These are phyloP conservation scores for Dipodascus albidus DNA, from an alignment of 805 yeast genomes.

Conservation along the genomic window DNA sequence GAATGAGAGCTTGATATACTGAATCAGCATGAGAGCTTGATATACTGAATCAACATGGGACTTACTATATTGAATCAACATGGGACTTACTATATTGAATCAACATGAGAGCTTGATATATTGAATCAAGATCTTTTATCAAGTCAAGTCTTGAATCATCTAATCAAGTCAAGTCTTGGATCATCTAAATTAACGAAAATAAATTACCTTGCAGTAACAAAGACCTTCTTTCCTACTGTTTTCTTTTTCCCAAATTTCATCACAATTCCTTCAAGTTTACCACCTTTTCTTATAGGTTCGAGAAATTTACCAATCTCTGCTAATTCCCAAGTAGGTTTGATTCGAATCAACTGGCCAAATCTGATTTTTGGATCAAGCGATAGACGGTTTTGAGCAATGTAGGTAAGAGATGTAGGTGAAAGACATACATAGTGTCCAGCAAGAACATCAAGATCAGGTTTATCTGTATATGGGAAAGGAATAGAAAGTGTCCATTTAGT, in stretches of 20 bases:
- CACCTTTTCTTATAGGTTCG: conserved; percentile 41
- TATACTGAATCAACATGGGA: no score
- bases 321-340: conserved; percentile 51
- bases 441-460: conserved; percentile 43
- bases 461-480: conserved; percentile 41
- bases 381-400: conserved; percentile 38
- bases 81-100: no score
- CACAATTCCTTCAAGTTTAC: conserved; percentile 46
- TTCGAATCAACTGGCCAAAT: conserved; percentile 39
- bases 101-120: no score
- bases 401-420: conserved; percentile 33
- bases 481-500: conserved; percentile 20
- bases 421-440: conserved; percentile 47
- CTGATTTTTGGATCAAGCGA: conserved; percentile 39
- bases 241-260: conserved; percentile 52
- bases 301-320: conserved; percentile 54
- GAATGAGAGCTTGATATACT: no score
- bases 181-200: no score
- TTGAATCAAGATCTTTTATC: no score
- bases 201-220: conserved; percentile 24
- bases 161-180: no score
- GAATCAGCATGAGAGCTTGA: no score
- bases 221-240: conserved; percentile 31
- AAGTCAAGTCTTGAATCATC: no score
- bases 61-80: no score